A percentile compares a stretch with the other conserved stretches of the same genome.
These are phyloP conservation scores for Leptographium lundbergii DNA, from an alignment of 2,329 filamentous ascomycete species.

Conservation along the genomic window DNA sequence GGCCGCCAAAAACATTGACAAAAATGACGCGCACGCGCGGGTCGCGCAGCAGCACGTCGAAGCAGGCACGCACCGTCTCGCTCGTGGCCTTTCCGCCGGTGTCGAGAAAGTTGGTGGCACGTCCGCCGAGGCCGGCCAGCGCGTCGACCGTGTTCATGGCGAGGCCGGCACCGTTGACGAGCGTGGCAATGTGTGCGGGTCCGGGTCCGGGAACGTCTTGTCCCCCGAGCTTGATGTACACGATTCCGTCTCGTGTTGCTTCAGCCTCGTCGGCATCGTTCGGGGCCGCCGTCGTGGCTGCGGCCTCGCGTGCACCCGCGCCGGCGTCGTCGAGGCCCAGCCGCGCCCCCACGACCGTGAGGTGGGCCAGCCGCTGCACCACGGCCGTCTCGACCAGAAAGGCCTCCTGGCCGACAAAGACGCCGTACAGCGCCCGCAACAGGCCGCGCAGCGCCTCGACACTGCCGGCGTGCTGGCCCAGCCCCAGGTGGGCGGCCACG, in stretches of 20 bases:
- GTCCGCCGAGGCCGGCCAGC: slow-evolving; percentile 52
- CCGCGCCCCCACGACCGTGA: slow-evolving; percentile 24
- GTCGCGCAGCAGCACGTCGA: slow-evolving; percentile 61
- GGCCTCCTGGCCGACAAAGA: slow-evolving; percentile 35
- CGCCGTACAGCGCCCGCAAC: slow-evolving; percentile 37
- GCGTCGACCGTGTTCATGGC: slow-evolving; percentile 88
- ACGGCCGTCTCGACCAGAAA: slow-evolving; percentile 29
- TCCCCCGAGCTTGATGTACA: slow-evolving; percentile 56
- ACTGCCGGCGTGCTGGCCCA: slow-evolving; percentile 28
- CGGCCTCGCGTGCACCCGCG: slow-evolving; percentile 16
- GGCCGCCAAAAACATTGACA: slow-evolving; percentile 43
- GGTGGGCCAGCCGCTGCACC: slow-evolving; percentile 10
- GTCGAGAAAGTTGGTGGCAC: slow-evolving; percentile 74
- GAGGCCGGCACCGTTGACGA: slow-evolving; percentile 81
- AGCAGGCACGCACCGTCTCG: slow-evolving; percentile 66
- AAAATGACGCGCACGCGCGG: slow-evolving; percentile 54
- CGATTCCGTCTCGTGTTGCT: slow-evolving; percentile 53
- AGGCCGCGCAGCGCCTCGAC: slow-evolving; percentile 32
- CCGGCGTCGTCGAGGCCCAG: slow-evolving; percentile 38
- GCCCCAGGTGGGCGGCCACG: slow-evolving; percentile 37
- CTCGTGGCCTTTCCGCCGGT: slow-evolving; percentile 80
- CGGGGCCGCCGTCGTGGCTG: slow-evolving; percentile 14
- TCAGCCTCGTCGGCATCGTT: slow-evolving; percentile 19
- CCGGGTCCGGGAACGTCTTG: too few relatives aligned
- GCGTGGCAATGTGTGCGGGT: slow-evolving; percentile 56